Evolutionary conservation across 2,329 filamentous ascomycete genomes (phyloP).

Genomic region (Alternaria sp.): DNA sequence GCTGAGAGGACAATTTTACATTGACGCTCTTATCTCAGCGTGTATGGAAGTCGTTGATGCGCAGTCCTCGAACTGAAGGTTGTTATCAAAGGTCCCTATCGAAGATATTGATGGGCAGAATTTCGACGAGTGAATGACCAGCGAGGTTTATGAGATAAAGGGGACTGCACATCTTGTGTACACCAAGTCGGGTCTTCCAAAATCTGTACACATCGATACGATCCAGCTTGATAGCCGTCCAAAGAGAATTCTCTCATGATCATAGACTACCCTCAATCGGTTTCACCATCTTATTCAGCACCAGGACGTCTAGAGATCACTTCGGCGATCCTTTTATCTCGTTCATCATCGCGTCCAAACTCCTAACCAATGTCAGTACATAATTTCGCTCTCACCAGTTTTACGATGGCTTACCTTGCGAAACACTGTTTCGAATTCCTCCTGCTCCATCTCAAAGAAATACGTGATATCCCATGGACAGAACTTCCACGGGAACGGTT

Average conservation of each 20-base stretch:
- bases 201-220: no score
- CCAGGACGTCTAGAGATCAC: background rate
- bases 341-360: background rate
- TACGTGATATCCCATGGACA: background rate
- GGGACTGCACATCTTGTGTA: fast-evolving
- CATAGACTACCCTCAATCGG: no score
- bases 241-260: no score
- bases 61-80: no score
- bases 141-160: no score
- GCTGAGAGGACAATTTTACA: background rate
- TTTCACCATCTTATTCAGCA: background rate
- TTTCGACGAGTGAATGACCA: fast-evolving
- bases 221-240: no score
- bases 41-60: background rate
- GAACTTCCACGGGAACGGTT: background rate
- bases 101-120: no score
- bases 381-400: background rate
- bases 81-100: no score
- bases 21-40: background rate
- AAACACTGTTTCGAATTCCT: background rate
- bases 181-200: no score
- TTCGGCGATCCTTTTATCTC: background rate
- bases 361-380: background rate
- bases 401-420: background rate
- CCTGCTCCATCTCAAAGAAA: background rate